These are phyloP conservation scores for Stygiomarasmius scandens DNA, from an alignment of 1,284 basidiomycete genomes.

Conservation along the genomic window DNA sequence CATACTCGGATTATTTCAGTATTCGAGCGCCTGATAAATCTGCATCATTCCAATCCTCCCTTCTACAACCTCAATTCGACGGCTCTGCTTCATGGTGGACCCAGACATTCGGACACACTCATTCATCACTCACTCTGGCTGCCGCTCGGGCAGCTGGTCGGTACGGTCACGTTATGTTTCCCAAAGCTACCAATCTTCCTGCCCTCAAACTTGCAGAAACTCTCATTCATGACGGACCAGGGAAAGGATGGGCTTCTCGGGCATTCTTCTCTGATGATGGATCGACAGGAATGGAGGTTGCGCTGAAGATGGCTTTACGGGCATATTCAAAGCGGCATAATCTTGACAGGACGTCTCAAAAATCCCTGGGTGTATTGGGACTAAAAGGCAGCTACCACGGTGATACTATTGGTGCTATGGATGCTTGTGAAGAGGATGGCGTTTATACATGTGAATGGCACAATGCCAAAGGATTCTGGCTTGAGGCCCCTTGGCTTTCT, in stretches of 20 bases:
- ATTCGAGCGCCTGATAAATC: conserved; percentile 32
- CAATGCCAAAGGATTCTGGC: conserved; percentile 89
- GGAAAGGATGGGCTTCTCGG: conserved; percentile 86
- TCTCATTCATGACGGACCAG: conserved; percentile 69
- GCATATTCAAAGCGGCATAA: conserved; percentile 55
- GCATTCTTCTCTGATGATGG: conserved; percentile 96
- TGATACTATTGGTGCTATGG: conserved; percentile 98
- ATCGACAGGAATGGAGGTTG: conserved; percentile 95
- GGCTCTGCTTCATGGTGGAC: conserved; percentile 99
- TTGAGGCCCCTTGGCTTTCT: conserved; percentile 83
- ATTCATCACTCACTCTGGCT: conserved; percentile 79
- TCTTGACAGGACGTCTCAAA: conserved; percentile 37
- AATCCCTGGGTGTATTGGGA: conserved; percentile 81
- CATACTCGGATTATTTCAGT: conserved; percentile 85
- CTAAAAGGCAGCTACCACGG: conserved; percentile 96
- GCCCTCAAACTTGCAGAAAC: conserved; percentile 81
- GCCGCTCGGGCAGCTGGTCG: conserved; percentile 90
- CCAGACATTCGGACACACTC: conserved; percentile 87
- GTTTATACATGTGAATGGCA: conserved; percentile 99
- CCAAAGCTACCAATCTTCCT: conserved; percentile 84
- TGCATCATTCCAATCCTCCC: conserved; percentile 31
- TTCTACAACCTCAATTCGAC: conserved; percentile 80
- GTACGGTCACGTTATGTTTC: conserved; percentile 98
- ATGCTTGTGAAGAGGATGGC: conserved; percentile 85
- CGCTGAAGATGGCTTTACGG: conserved; percentile 94